Evolutionary conservation across 805 yeast genomes (phyloP).

Genomic region (Ogataea saltuana): DNA sequence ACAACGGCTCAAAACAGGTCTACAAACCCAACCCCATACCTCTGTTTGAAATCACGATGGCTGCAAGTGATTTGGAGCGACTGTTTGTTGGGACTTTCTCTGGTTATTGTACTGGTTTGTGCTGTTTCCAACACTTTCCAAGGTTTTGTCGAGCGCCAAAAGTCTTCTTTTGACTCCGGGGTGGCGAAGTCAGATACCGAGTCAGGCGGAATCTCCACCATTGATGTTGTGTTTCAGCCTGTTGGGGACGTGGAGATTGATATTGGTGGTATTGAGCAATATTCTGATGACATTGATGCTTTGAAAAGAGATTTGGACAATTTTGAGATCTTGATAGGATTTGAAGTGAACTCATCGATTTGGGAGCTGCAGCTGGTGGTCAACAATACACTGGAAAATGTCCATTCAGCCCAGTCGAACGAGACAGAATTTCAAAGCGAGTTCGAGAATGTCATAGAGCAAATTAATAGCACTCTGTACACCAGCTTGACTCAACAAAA

Average conservation of each 20-base stretch:
- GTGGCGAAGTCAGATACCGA: no score
- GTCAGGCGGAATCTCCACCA: neutral
- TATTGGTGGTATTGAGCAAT: neutral
- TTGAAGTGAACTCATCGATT: constrained; percentile 7
- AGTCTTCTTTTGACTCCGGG: neutral
- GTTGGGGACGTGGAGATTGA: neutral
- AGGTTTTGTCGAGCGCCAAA: neutral
- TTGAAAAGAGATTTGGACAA: constrained; percentile 6
- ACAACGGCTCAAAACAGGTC: constrained; percentile 28
- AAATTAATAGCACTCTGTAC: constrained; percentile 15
- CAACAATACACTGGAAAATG: constrained; percentile 13
- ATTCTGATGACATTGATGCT: neutral
- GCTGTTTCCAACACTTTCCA: neutral
- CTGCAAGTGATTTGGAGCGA: constrained; percentile 20
- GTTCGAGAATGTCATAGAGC: constrained; percentile 5
- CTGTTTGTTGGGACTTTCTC: constrained; percentile 8
- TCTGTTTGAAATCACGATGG: constrained; percentile 29
- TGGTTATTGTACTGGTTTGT: constrained; percentile 1
- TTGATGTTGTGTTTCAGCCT: neutral
- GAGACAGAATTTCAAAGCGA: constrained; percentile 3
- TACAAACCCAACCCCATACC: constrained; percentile 23
- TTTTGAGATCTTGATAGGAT: constrained; percentile 6
- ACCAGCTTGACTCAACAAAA: constrained; percentile 14
- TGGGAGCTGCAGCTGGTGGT: constrained; percentile 7
- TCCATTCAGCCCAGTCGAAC: neutral